phyloP scores from a whole-genome alignment of 768 basidiomycete species.

The Cyclocybe cylindracea region DNA sequence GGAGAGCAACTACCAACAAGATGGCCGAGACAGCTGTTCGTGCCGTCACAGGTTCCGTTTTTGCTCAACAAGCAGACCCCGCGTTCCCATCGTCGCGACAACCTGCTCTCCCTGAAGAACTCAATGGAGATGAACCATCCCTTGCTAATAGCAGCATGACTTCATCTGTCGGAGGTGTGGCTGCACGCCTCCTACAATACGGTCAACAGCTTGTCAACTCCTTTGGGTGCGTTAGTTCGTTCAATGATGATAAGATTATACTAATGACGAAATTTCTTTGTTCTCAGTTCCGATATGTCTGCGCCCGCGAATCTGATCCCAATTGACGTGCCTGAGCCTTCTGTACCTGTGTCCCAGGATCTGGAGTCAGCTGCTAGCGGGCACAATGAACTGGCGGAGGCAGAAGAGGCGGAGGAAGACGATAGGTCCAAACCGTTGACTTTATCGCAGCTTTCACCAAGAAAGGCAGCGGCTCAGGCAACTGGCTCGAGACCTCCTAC shows the following conservation, averaged over 20 bases:
- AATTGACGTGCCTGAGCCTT: no score
- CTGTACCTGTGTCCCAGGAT: no score
- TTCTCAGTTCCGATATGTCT: constrained; percentile 10
- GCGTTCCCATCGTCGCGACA: constrained; percentile 10
- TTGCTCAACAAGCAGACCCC: constrained; percentile 1
- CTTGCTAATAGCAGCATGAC: constrained; percentile 25
- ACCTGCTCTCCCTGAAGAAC: constrained; percentile 10
- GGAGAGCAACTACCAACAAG: constrained; percentile 3
- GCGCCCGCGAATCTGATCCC: not conserved
- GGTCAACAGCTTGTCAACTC: constrained; percentile 45
- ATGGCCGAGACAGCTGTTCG: constrained; percentile 2
- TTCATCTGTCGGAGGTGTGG: constrained; percentile 36
- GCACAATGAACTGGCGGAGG: not conserved
- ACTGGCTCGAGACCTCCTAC: constrained; percentile 8
- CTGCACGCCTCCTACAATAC: constrained; percentile 50
- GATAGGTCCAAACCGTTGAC: constrained; percentile 16
- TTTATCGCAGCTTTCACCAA: constrained; percentile 23
- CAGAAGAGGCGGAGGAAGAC: constrained; percentile 3
- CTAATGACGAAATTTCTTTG: constrained; percentile 9
- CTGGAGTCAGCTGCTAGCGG: not conserved
- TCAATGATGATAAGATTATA: constrained; percentile 1
- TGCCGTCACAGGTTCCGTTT: not conserved
- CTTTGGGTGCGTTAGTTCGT: constrained; percentile 39
- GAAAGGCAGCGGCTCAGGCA: constrained; percentile 9
- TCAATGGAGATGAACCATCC: constrained; percentile 15